Evolutionary conservation across 2,329 filamentous ascomycete species (phyloP).

Genomic region (Ceratocystis cacaofunesta): DNA sequence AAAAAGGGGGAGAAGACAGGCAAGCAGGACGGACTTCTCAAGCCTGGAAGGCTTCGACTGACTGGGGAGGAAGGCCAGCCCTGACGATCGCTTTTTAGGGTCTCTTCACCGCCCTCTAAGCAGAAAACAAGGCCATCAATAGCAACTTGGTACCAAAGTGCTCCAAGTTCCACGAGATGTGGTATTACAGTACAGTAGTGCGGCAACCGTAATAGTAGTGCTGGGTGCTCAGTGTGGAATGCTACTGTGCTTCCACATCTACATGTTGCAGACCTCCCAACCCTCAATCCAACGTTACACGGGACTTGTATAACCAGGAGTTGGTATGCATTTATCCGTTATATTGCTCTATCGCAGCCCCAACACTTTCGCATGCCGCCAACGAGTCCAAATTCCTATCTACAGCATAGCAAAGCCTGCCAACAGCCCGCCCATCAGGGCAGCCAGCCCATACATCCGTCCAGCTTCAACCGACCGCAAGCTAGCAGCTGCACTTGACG

Average conservation of each 20-base stretch:
- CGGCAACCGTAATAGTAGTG: not conserved
- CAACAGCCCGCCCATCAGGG: slow-evolving; percentile 28
- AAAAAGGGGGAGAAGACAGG: not conserved
- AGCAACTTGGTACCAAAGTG: too few relatives aligned
- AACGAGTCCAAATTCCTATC: slow-evolving; percentile 1
- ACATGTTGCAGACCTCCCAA: not conserved
- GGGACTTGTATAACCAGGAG: not conserved
- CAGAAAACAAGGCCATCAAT: too few relatives aligned
- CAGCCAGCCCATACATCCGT: slow-evolving; percentile 26
- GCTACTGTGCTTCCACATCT: not conserved
- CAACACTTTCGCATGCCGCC: not conserved
- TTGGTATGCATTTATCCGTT: not conserved
- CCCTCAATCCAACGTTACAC: not conserved
- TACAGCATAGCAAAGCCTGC: slow-evolving; percentile 30
- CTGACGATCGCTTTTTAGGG: not conserved
- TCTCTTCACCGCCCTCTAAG: not conserved
- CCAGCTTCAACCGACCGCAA: slow-evolving; percentile 24
- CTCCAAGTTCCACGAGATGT: too few relatives aligned
- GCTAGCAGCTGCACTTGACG: slow-evolving; percentile 5
- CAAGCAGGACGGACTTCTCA: too few relatives aligned
- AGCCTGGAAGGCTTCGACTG: too few relatives aligned
- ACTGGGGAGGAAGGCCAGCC: not conserved
- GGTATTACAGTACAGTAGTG: too few relatives aligned
- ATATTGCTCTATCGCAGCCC: not conserved
- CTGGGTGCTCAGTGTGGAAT: not conserved